Base-by-base conservation (phyloP, 1,284 basidiomycete species). In the Marasmius fiardii region DNA sequence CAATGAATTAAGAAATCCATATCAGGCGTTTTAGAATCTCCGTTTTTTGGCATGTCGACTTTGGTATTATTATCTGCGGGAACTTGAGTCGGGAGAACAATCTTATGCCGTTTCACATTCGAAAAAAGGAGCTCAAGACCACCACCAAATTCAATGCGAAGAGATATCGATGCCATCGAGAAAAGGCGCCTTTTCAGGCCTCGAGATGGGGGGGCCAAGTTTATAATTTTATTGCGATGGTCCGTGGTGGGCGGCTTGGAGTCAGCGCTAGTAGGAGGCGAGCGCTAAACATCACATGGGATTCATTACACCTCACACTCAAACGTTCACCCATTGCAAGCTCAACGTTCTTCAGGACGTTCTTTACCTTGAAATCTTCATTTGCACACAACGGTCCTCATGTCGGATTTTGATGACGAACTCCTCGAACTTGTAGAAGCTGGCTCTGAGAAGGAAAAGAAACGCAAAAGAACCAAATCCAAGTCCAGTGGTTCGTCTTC, bases 61-160 rank as follows among this genome's bases (percentile, higher is more conserved):
- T 61, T 48, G 8, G 71, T 70, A 7, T 67, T 64, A 56, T 74
- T 73, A 48, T 74, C 67, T 1, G 31, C 54, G 4, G 71, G 71
- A 0, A 84, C 74, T 3, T 53, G 55, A 0, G 77, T 63, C 1
- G 92, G 91, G 4, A 95, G 67, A 5, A 73, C 65, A 41, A 95
- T 61, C 2, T 68, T 67, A 69, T 95, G 88, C 4, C 74, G 76
- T 39, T 83, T 82, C 61, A 83, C 68, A 60, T 90, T 88, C 8
- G 77, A 77, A 74, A 95, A 95, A 16, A 95, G 76, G 1, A 92
- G 76, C 67, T 94, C 92, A 56, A 93, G 84, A 4, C 92, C 92
- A 43, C 92, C 92, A 47, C 88, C 73, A 66, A 91, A 90, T 64
- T 87, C 85, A 65, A 91, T 71, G 23, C 52, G 56, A 11, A 60